Evolutionary conservation across 257 asterid genomes (phyloP).

Genomic region (Solanum rostratum): DNA sequence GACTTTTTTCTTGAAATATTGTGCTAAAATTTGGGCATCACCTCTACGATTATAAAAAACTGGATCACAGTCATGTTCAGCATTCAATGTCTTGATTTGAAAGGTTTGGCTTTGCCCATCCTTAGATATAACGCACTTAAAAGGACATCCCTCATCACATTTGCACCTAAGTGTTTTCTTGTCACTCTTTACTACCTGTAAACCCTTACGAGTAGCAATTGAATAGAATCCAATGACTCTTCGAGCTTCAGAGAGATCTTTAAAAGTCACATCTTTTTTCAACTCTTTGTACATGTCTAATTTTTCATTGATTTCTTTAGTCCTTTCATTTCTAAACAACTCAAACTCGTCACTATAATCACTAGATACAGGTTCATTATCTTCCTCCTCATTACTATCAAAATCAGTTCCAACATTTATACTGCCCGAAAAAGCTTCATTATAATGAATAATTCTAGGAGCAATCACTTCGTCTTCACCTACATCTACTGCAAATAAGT

Average conservation of each 20-base stretch:
- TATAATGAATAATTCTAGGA: no score
- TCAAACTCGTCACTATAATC: neutral
- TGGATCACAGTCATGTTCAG: neutral
- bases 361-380: neutral
- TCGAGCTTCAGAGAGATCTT: no score
- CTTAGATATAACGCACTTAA: neutral
- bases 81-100: neutral
- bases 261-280: no score
- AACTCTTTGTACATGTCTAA: neutral
- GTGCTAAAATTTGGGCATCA: neutral
- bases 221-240: no score
- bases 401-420: neutral
- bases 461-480: no score
- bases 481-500: no score
- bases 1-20: neutral
- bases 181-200: no score
- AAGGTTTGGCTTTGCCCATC: neutral
- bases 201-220: no score
- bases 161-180: no score
- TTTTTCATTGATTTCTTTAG: neutral
- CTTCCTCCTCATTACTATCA: neutral
- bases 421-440: no score
- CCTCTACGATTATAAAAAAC: neutral
- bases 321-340: neutral
- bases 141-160: neutral